These are phyloP conservation scores for Gautieria morchelliformis DNA, from an alignment of 768 basidiomycete genomes.

Conservation along the genomic window DNA sequence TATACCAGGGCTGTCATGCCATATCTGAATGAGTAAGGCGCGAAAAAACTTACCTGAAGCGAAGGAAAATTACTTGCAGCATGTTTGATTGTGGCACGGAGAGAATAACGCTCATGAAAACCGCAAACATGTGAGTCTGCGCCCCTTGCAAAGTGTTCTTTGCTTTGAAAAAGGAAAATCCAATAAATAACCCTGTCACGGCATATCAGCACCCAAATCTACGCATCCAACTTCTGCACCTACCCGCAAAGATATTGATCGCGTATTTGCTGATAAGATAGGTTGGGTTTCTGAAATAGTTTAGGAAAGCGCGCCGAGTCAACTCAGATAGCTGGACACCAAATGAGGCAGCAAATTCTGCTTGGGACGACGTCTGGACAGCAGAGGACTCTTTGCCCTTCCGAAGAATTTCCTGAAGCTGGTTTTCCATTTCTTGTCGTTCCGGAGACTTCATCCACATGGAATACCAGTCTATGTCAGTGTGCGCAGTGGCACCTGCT, in stretches of 20 bases:
- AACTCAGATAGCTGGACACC: slow-evolving; percentile 36
- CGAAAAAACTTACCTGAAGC: slow-evolving; percentile 39
- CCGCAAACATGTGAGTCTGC: slow-evolving; percentile 55
- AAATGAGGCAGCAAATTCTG: slow-evolving; percentile 48
- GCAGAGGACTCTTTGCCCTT: slow-evolving; percentile 20
- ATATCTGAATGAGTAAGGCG: background rate
- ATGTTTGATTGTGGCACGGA: slow-evolving; percentile 40
- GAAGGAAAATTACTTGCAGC: slow-evolving; percentile 51
- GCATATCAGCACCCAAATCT: slow-evolving; percentile 16
- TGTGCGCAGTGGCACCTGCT: slow-evolving; percentile 56
- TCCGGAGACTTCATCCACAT: slow-evolving; percentile 51
- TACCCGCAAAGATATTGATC: slow-evolving; percentile 7
- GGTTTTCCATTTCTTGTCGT: slow-evolving; percentile 37
- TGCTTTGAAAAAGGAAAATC: slow-evolving; percentile 54
- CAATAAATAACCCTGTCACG: slow-evolving; percentile 27
- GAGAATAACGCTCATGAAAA: slow-evolving; percentile 31
- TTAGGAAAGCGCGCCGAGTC: slow-evolving; percentile 32
- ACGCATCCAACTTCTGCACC: background rate
- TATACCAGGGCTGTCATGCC: background rate
- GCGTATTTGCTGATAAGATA: slow-evolving; percentile 45
- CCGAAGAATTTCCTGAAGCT: slow-evolving; percentile 38
- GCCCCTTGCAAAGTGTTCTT: slow-evolving; percentile 46
- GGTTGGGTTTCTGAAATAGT: slow-evolving; percentile 48
- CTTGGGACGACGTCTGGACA: slow-evolving; percentile 20
- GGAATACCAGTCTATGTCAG: slow-evolving; percentile 44